phyloP scores from a whole-genome alignment of 1,284 basidiomycete genomes.

The Puccinia brachypodii region DNA sequence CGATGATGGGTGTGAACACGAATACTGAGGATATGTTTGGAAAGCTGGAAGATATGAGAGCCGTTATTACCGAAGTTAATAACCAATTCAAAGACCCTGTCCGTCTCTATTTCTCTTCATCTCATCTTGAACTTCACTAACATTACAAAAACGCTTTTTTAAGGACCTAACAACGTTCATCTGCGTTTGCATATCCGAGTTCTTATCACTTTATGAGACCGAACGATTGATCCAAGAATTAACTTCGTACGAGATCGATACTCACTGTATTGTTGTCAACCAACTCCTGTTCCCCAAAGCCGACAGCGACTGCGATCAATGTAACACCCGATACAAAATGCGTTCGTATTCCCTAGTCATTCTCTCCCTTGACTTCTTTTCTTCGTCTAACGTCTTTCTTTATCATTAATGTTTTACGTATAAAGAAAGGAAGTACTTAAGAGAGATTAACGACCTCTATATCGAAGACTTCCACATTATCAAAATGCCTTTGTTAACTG shows the following conservation, averaged over 20 bases:
- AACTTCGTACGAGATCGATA: constrained; percentile 95
- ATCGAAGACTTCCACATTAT: constrained; percentile 97
- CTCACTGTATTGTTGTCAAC: constrained; percentile 97
- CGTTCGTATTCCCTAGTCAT: constrained; percentile 56
- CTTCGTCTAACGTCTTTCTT: background rate
- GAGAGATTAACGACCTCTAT: constrained; percentile 90
- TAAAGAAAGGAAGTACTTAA: constrained; percentile 81
- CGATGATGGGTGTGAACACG: constrained; percentile 85
- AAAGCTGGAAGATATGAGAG: constrained; percentile 94
- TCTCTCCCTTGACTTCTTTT: background rate
- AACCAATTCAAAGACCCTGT: constrained; percentile 98
- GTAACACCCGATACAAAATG: constrained; percentile 90
- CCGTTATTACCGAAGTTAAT: constrained; percentile 97
- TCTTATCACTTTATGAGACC: constrained; percentile 96
- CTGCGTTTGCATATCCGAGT: constrained; percentile 98
- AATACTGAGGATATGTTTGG: constrained; percentile 96
- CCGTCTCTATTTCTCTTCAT: constrained; percentile 56
- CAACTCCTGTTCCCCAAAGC: constrained; percentile 88
- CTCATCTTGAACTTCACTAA: background rate
- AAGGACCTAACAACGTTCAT: constrained; percentile 65
- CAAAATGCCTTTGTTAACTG: constrained; percentile 86
- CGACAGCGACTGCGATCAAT: constrained; percentile 94
- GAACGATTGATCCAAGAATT: constrained; percentile 95
- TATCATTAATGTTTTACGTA: background rate
- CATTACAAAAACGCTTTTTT: background rate